Base-by-base conservation (phyloP, 768 basidiomycete genomes). In the Suillus tomentosus region DNA sequence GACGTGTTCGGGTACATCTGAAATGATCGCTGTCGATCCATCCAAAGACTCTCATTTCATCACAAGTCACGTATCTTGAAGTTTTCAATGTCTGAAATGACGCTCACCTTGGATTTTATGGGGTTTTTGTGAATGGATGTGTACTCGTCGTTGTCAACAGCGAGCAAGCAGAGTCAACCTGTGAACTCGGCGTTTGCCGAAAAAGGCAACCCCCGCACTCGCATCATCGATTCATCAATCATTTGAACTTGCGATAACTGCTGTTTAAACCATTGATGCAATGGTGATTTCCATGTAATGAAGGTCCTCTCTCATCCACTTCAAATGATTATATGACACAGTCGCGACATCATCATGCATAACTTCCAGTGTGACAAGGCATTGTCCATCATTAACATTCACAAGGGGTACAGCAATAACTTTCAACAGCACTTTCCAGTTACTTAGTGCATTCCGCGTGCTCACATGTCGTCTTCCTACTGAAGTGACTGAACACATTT, bases 101-200 rank as follows among this genome's bases (percentile, higher is more conserved):
- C 6, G 19, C 59, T 65, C 64, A 76, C 76, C 71, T 74, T 60
- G 67, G n/a, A 57, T 57, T 67, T 63, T 69, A 60, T 64, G 61
- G 39, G 59, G 48, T 64, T 62, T 61, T 37, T 34, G 36, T 57
- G 57, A 19, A 64, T 60, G 36, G 62, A 66, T 60, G 67, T 67
- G 47, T 73, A 72, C 74, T 77, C 80, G 73, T 69, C 74, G 78
- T 79, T 54, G 62, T 45, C 62, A 73, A 73, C 70, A 70, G 67
- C 68, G 73, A 76, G 70, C 67, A 72, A 66, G 62, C 67, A 54
- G 67, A 63, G 66, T 50, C 45, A 60, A 59, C 19, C 8, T n/a
- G 61, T 39, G 40, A 51, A 62, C 45, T 56, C 71, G 73, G 70
- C 45, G 71, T 45, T 69, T 77, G 72, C 77, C 76, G 76, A 65